These are phyloP conservation scores for Castanea crenata DNA, from an alignment of 306 rosid genomes.

Conservation along the genomic window DNA sequence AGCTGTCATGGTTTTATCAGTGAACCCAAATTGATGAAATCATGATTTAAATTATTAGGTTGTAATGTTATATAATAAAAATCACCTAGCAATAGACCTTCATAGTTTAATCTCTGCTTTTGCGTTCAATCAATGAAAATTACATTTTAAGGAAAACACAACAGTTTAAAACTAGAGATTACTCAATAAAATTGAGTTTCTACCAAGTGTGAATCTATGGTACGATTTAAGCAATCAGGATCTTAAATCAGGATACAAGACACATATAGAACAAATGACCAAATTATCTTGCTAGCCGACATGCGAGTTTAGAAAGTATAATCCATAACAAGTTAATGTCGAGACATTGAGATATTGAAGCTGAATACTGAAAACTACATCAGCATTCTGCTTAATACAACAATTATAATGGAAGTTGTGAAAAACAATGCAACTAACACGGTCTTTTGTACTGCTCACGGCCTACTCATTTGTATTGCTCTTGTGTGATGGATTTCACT, in stretches of 20 bases:
- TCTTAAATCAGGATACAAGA: neutral
- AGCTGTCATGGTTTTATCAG: neutral
- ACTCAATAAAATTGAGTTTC: neutral
- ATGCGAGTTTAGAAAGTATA: neutral
- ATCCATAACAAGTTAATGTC: neutral
- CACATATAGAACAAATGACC: neutral
- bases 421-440: neutral
- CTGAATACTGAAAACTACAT: neutral
- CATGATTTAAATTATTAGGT: neutral
- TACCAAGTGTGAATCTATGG: neutral
- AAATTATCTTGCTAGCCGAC: neutral
- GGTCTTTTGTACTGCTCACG: no score
- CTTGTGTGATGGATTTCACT: constrained; percentile 29
- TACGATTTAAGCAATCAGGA: neutral
- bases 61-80: neutral
- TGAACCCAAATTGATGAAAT: neutral
- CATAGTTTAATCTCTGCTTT: neutral
- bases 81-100: neutral
- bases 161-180: neutral
- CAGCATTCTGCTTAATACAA: neutral
- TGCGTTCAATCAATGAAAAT: neutral
- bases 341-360: neutral
- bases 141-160: neutral
- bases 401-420: neutral
- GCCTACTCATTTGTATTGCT: neutral